Base-by-base conservation (phyloP, 768 basidiomycete genomes). In the Rhodotorula kratochvilovae region DNA sequence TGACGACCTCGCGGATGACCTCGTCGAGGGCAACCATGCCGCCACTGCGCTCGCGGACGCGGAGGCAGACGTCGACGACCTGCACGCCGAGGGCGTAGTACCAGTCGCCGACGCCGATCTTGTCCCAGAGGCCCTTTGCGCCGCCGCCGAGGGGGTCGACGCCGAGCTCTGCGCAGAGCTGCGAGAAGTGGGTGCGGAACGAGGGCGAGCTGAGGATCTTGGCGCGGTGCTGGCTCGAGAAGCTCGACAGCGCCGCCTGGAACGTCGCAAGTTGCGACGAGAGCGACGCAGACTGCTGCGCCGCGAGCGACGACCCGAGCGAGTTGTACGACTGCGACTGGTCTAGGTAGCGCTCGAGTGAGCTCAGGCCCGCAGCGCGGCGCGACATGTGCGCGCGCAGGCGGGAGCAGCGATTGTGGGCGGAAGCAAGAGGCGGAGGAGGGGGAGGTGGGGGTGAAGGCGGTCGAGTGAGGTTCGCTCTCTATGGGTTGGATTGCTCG, bases 81-180 rank as follows among this genome's bases (percentile, higher is more conserved):
- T 79, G 95, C 50, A 97, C 92, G 17, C 92, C 92, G 12, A 98
- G 86, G 78, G 96, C 94, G 79, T 91, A 90, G 77, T 93, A 90
- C 92, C 93, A 98, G 79, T 98, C 96, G 21, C 81, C 80, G 10
- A 83, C 62, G 15, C 88, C 89, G 46, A 93, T 85, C 79, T 94
- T 92, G 5, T 89, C 88, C 91, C 92, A 96, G 87, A 91, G 90
- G 4, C 92, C 91, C 36, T 76, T 72, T 17, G 45, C 68, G 0
- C 77, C 78, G 8, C 78, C 78, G 0, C 78, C 79, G 31, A 97
- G 86, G 3, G 95, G 94, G 79, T 98, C 96, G 33, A 99, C 92
- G 43, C 92, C 92, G 66, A 99, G 90, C 25, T 89, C 88, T 4
- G 89, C 86, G 79, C 96, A 99, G 92, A 99, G 96, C 68, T 91